Conservation (phyloP, 2,329 filamentous ascomycete genomes). For the Fusarium sp. region DNA sequence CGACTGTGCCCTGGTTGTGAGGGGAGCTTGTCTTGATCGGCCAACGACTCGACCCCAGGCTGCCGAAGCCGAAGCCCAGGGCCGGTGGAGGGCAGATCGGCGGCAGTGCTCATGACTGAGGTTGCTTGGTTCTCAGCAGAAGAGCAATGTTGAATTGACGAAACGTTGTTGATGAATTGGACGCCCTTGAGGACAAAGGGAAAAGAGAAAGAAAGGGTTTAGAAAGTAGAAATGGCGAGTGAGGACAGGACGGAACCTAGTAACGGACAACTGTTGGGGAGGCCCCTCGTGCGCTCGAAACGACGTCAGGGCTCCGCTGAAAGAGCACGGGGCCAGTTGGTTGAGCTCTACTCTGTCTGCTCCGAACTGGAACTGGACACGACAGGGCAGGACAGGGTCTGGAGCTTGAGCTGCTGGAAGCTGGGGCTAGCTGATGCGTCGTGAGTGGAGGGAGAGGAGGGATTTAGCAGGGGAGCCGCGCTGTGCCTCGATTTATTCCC, state of each 20-base stretch:
- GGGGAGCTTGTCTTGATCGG: slow-evolving; percentile 27
- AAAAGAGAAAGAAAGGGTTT: slow-evolving; percentile 7
- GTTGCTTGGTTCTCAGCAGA: slow-evolving; percentile 5
- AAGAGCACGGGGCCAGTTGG: slow-evolving; percentile 24
- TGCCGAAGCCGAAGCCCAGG: slow-evolving; percentile 48
- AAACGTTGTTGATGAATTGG: background rate
- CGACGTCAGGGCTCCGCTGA: slow-evolving; percentile 47
- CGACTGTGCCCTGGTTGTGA: slow-evolving; percentile 21
- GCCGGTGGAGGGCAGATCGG: slow-evolving; percentile 41
- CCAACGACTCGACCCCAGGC: slow-evolving; percentile 31
- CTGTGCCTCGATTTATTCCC: slow-evolving; percentile 17
- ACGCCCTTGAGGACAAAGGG: slow-evolving; percentile 1
- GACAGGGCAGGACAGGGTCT: slow-evolving; percentile 2
- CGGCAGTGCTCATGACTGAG: slow-evolving; percentile 47
- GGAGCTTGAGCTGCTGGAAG: slow-evolving; percentile 15
- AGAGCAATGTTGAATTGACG: background rate
- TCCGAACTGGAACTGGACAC: background rate
- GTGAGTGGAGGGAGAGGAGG: slow-evolving; percentile 11
- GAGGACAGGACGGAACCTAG: slow-evolving; percentile 24
- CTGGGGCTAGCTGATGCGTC: slow-evolving; percentile 16
- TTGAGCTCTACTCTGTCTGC: slow-evolving; percentile 17
- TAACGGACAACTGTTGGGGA: slow-evolving; percentile 31
- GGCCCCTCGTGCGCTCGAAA: slow-evolving; percentile 19
- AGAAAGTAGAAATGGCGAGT: slow-evolving; percentile 15
- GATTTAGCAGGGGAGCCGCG: slow-evolving; percentile 17